Evolutionary conservation across 2,329 filamentous ascomycete species (phyloP), one percentile per base, ranked within the genome.

Genomic region (Curvularia sp.): DNA sequence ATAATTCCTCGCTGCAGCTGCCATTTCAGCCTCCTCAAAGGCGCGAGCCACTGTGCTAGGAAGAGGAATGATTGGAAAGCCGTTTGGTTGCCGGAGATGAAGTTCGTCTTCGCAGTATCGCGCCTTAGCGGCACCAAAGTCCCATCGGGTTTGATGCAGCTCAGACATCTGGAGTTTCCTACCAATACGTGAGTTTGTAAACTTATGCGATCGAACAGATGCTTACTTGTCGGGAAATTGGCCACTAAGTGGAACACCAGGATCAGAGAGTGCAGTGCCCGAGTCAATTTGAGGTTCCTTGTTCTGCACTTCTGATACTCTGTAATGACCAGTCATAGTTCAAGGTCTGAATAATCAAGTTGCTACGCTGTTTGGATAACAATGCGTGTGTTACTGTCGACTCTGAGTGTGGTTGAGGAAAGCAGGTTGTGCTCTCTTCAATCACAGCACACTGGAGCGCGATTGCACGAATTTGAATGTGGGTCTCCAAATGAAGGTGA

Each of bases 21-120:
- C 34, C 12, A 42, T 34, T n/a, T 39, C 57, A 38, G 39, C 46
- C 32, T 60, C 49, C 25, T 49, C 21, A 32, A 46, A 49, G 42
- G 49, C 54, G 21, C 49, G 54, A 1, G 13, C 32, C 9, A 60
- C 18, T 15, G 57, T 60, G 12, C 19, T 50, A 3, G 41, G 50
- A 15, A 60, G 45, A 18, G 30, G 39, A 28, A 50, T 51, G 23
- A 60, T 53, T 7, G 57, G 57, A 21, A 60, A 60, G 21, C 46
- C 54, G 18, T 57, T 23, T 27, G 57, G 56, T n/a, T 51, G 56
- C 21, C 34, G 46, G 18, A 59, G 32, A 12, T 51, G 34, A 12
- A 59, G 52, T 5, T 59, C 52, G 21, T 36, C 34, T 25, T 38
- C 41, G 5, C 41, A 18, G 19, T 49, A 49, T 21, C 32, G 51